Conservation (phyloP, 495 filamentous ascomycete genomes). For the Trichoderma gamsii region DNA sequence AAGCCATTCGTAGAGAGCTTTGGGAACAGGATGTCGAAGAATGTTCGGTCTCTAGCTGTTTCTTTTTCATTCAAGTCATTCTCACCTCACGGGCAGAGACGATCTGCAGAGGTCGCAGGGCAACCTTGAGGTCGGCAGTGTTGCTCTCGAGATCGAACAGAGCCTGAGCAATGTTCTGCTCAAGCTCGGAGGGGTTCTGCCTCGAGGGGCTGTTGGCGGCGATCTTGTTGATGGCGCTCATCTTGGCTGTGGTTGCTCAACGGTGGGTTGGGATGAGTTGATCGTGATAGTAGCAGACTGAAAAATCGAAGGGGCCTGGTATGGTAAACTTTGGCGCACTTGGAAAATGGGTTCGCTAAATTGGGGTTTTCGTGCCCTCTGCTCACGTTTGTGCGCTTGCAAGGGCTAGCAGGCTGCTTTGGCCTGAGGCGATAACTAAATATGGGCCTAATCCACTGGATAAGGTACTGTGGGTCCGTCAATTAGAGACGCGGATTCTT, state of each 20-base stretch:
- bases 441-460: neutral
- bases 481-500: neutral
- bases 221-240: constrained; percentile 83
- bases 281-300: neutral
- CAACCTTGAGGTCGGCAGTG: constrained; percentile 88
- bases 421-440: neutral
- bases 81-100: constrained; percentile 96
- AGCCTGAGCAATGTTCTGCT: constrained; percentile 87
- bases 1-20: constrained; percentile 15
- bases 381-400: constrained; percentile 12
- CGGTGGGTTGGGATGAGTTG: constrained; percentile 15
- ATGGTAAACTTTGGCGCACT: neutral
- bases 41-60: neutral
- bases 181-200: constrained; percentile 88
- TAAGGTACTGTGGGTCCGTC: neutral
- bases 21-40: constrained; percentile 17
- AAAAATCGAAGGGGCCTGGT: neutral
- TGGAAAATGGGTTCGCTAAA: constrained; percentile 9
- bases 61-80: constrained; percentile 29
- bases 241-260: constrained; percentile 33
- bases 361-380: constrained; percentile 19
- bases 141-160: constrained; percentile 97
- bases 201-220: constrained; percentile 91
- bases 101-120: constrained; percentile 94
- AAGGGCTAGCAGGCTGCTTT: neutral